phyloP scores from a whole-genome alignment of 495 filamentous ascomycete genomes.

The Tuber aestivum region DNA sequence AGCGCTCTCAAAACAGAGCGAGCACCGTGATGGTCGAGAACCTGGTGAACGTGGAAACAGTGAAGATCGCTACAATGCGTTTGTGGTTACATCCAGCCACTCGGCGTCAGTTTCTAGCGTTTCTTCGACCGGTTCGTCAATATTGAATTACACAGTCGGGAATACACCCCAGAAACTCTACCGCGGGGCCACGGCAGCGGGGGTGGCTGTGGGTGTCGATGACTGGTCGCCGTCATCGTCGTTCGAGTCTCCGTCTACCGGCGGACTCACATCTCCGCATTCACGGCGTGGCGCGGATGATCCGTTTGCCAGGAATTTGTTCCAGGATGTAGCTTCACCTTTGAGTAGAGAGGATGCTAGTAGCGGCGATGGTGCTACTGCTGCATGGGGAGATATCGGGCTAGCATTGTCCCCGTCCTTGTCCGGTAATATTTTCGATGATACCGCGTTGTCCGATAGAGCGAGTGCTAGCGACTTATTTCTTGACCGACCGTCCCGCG shows the following conservation, averaged over 20 bases:
- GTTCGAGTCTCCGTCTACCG: conserved; percentile 22
- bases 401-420: conserved; percentile 23
- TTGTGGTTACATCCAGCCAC: conserved; percentile 12
- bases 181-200: background rate
- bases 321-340: background rate
- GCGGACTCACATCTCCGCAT: conserved; percentile 27
- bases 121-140: conserved; percentile 30
- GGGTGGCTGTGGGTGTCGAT: conserved; percentile 8
- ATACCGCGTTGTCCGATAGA: conserved; percentile 6
- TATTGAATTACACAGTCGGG: conserved; percentile 22
- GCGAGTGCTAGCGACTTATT: conserved; percentile 16
- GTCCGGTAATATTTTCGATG: conserved; percentile 11
- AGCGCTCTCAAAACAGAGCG: background rate
- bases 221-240: conserved; percentile 22
- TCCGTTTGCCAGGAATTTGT: background rate
- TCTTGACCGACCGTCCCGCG: conserved; percentile 10
- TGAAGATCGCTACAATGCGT: background rate
- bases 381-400: conserved; percentile 9
- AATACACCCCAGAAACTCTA: conserved; percentile 22
- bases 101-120: conserved; percentile 28
- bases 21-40: background rate
- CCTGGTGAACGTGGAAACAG: background rate
- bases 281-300: background rate
- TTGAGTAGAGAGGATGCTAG: background rate
- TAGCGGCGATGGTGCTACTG: background rate